These are phyloP conservation scores for Fusarium sp. DNA, from an alignment of 2,329 filamentous ascomycete species.

Conservation along the genomic window DNA sequence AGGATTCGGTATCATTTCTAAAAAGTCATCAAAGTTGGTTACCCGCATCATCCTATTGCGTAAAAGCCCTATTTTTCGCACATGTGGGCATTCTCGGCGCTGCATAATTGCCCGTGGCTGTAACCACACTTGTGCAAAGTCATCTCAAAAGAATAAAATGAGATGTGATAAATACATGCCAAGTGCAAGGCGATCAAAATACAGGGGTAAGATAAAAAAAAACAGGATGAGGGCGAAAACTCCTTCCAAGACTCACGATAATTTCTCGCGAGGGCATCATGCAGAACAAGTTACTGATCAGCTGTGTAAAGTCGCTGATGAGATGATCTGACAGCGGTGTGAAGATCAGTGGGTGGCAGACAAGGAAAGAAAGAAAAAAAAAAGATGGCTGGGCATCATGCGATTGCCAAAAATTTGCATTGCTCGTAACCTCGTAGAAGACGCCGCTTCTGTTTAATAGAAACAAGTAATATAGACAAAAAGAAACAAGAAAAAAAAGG, in stretches of 20 bases:
- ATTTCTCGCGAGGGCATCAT: background rate
- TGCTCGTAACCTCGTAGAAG: background rate
- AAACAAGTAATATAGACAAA: background rate
- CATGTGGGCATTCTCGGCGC: too few species aligned
- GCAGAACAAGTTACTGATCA: background rate
- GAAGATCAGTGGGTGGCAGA: background rate
- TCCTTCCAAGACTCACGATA: background rate
- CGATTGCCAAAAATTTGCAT: background rate
- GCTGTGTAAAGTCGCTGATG: background rate
- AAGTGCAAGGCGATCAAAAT: background rate
- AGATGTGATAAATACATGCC: background rate
- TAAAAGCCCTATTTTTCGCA: too few species aligned
- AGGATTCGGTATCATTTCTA: too few species aligned
- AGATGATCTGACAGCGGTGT: slow-evolving; percentile 1
- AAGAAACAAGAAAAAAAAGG: background rate
- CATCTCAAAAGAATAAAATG: background rate
- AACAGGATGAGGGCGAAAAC: background rate
- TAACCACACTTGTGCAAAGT: background rate
- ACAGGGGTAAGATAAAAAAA: background rate
- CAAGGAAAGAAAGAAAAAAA: background rate
- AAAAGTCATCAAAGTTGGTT: too few species aligned
- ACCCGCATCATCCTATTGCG: too few species aligned
- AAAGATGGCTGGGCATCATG: background rate
- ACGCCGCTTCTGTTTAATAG: background rate
- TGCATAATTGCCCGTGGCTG: background rate